Percentiles rank a stretch among this genome's conserved stretches.
phyloP scores from a whole-genome alignment of 208 protist genomes.

The Porcisia hertigi region DNA sequence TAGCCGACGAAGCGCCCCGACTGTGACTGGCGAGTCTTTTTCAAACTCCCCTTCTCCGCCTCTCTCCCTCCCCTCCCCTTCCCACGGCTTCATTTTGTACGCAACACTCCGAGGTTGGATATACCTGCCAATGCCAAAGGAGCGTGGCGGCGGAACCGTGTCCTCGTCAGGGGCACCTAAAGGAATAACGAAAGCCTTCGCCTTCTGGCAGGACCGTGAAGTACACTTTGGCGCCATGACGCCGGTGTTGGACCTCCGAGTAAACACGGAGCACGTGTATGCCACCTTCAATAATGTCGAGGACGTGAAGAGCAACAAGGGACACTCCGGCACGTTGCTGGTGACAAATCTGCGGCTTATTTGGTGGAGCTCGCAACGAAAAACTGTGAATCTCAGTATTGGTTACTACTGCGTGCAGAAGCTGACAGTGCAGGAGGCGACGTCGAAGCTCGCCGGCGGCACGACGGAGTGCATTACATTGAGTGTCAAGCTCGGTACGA shows the following conservation, averaged over 20 bases:
- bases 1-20: neutral
- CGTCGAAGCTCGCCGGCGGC: slow-evolving; percentile 72
- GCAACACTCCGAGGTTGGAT: no score
- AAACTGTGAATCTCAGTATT: slow-evolving; percentile 90
- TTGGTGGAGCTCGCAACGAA: slow-evolving; percentile 71
- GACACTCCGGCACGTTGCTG: slow-evolving; percentile 83
- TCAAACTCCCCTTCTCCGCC: no score
- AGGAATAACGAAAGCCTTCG: slow-evolving; percentile 44
- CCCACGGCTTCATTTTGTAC: no score
- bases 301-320: slow-evolving; percentile 97
- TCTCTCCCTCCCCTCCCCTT: neutral
- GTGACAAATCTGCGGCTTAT: slow-evolving; percentile 97
- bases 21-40: no score
- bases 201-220: slow-evolving; percentile 95
- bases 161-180: slow-evolving; percentile 11
- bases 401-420: slow-evolving; percentile 90
- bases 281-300: slow-evolving; percentile 87
- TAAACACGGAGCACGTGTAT: slow-evolving; percentile 78
- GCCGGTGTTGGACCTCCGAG: slow-evolving; percentile 56
- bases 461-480: slow-evolving; percentile 90
- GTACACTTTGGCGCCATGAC: slow-evolving; percentile 91
- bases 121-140: neutral
- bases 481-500: slow-evolving; percentile 72
- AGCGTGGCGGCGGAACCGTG: neutral
- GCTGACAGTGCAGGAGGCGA: slow-evolving; percentile 86